A percentile compares a stretch with the other conserved stretches of the same genome.
Evolutionary conservation across 2,329 filamentous ascomycete genomes (phyloP).

Genomic region (Celoporthe dispersa): DNA sequence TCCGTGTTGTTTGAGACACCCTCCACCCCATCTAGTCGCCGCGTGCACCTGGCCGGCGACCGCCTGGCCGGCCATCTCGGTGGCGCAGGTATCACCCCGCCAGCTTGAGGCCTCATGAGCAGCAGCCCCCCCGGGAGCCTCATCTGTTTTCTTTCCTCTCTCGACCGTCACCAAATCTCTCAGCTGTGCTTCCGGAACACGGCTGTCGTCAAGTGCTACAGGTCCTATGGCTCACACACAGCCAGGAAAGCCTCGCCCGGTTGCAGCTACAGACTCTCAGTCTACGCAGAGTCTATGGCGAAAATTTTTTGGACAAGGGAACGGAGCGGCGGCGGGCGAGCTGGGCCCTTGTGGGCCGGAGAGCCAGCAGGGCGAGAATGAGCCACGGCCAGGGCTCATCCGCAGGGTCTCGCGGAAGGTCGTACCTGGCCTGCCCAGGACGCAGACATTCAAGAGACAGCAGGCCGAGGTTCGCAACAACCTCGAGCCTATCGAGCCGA

Average conservation of each 20-base stretch:
- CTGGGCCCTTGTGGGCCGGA: conserved; percentile 36
- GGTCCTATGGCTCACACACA: conserved; percentile 37
- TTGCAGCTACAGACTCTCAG: conserved; percentile 30
- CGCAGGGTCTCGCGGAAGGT: conserved; percentile 61
- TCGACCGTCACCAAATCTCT: background rate
- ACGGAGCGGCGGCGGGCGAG: conserved; percentile 32
- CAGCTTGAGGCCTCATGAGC: conserved; percentile 17
- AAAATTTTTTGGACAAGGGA: conserved; percentile 34
- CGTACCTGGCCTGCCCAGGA: conserved; percentile 77
- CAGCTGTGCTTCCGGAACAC: background rate
- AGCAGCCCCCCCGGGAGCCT: background rate
- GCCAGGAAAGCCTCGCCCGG: conserved; percentile 28
- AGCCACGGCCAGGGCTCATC: conserved; percentile 42
- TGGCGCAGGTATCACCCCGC: conserved; percentile 19
- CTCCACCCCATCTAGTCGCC: conserved; percentile 18
- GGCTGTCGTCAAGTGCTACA: conserved; percentile 1
- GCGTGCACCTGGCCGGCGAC: conserved; percentile 26
- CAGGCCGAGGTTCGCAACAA: conserved; percentile 79
- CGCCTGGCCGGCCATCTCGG: conserved; percentile 24
- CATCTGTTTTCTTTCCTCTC: background rate
- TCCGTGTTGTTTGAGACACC: conserved; percentile 21
- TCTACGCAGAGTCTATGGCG: conserved; percentile 35
- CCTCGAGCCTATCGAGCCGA: conserved; percentile 67
- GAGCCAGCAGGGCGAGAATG: conserved; percentile 35
- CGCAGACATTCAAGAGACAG: conserved; percentile 81